Conservation (phyloP, 2,329 filamentous ascomycete species). For the Annulohypoxylon truncatum region DNA sequence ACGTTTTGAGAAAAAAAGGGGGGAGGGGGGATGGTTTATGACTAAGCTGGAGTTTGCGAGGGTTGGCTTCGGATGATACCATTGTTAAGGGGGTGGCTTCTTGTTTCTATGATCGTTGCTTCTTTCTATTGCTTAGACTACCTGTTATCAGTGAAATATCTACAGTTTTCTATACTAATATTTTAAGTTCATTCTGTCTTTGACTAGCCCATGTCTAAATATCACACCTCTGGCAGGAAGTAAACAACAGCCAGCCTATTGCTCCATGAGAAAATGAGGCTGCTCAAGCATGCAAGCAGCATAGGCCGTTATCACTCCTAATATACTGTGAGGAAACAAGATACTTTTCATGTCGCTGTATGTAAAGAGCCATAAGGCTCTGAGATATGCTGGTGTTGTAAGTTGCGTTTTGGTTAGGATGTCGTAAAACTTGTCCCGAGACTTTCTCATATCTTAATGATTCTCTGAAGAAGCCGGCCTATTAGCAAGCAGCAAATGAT, state of each 20-base stretch:
- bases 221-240: not conserved
- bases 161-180: no score
- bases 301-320: conserved; percentile 6
- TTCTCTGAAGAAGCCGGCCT: not conserved
- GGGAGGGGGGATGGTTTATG: not conserved
- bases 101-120: no score
- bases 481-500: no score
- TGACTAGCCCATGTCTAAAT: not conserved
- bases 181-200: no score
- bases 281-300: not conserved
- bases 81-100: not conserved
- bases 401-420: not conserved
- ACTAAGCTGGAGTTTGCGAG: not conserved
- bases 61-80: not conserved
- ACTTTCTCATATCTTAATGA: not conserved
- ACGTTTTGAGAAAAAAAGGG: not conserved
- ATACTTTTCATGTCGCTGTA: conserved; percentile 31
- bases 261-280: not conserved
- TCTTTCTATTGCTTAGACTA: not conserved
- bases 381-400: not conserved
- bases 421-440: not conserved
- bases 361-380: conserved; percentile 27
- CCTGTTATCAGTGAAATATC: no score
- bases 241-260: conserved; percentile 1
- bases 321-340: conserved; percentile 21